Evolutionary conservation across 495 filamentous ascomycete species (phyloP), one percentile per base, ranked within the genome.

Genomic region (Annulohypoxylon stygium): DNA sequence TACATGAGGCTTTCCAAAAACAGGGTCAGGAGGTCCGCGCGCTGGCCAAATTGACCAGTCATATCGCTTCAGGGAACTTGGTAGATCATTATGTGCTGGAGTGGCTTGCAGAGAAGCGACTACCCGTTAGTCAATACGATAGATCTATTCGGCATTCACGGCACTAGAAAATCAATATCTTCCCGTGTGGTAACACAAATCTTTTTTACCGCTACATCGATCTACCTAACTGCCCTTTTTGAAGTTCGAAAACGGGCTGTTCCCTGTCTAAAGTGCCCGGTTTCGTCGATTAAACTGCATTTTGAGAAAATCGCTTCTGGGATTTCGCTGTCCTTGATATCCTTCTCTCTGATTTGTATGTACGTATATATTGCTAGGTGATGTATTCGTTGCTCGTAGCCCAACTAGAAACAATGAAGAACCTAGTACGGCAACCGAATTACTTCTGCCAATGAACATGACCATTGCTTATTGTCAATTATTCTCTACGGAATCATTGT

Each of bases 1-100:
- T 43, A 43, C 39, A 43, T 43, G 39, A 43, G 39, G 39, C 39
- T 43, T 43, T 43, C 39, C 12, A 43, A n/a, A 43, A 43, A 43
- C 39, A 43, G 39, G 39, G 39, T 43, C 39, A 43, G 10, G 14
- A 4, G 39, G 10, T n/a, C 39, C 14, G 39, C 39, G 39, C 39
- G 39, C 14, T n/a, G 14, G 14, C 12, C 14, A 43, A 12, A 4
- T 43, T n/a, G 39, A 43, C 39, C 39, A 43, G 12, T 43, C 14
- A 43, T n/a, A 43, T 43, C 14, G 39, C 10, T 43, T 3, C 39
- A 4, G 39, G 14, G 39, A 4, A 43, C 12, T n/a, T 14, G 1
- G 12, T 43, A n/a, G 39, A 43, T 43, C 39, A 43, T 43, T n/a
- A 43, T 11, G 14, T 14, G 39, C 14, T n/a, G 4, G 39, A 2